These are phyloP conservation scores for Nyctanthes arbortristis DNA, from an alignment of 257 asterid genomes.

Conservation along the genomic window DNA sequence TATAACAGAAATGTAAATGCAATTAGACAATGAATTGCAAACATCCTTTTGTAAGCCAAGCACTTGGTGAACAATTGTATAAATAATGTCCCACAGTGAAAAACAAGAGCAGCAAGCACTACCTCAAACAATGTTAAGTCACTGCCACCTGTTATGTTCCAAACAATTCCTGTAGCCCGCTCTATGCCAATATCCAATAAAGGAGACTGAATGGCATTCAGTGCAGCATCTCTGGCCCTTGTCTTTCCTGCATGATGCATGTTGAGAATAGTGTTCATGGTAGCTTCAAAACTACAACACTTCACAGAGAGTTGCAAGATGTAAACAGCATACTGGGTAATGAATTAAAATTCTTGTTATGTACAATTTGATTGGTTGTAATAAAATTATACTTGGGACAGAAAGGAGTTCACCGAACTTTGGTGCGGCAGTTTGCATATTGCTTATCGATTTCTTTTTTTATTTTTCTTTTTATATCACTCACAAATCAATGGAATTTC, in stretches of 20 bases:
- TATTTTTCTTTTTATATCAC: neutral
- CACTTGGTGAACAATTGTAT: neutral
- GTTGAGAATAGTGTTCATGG: slow-evolving; percentile 19
- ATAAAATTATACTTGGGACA: neutral
- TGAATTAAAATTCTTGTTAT: neutral
- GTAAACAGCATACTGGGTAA: neutral
- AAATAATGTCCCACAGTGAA: neutral
- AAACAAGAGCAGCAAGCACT: slow-evolving; percentile 11
- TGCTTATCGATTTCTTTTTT: neutral
- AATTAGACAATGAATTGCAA: neutral
- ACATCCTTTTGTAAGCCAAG: neutral
- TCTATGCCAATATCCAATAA: slow-evolving; percentile 87
- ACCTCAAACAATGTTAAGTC: slow-evolving; percentile 96
- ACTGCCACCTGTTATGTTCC: slow-evolving; percentile 96
- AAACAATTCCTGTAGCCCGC: slow-evolving; percentile 96
- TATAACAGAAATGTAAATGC: neutral
- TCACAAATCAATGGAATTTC: neutral
- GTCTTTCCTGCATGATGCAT: slow-evolving; percentile 66
- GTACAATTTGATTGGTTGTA: neutral
- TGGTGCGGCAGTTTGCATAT: neutral
- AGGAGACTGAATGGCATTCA: slow-evolving; percentile 92
- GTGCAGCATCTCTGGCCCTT: slow-evolving; percentile 95
- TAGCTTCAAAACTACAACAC: slow-evolving; percentile 14
- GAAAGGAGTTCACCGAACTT: slow-evolving; percentile 4
- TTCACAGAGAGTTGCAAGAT: neutral